These are phyloP conservation scores for Ashbya aceris DNA, from an alignment of 1,139 yeast species.

Conservation along the genomic window DNA sequence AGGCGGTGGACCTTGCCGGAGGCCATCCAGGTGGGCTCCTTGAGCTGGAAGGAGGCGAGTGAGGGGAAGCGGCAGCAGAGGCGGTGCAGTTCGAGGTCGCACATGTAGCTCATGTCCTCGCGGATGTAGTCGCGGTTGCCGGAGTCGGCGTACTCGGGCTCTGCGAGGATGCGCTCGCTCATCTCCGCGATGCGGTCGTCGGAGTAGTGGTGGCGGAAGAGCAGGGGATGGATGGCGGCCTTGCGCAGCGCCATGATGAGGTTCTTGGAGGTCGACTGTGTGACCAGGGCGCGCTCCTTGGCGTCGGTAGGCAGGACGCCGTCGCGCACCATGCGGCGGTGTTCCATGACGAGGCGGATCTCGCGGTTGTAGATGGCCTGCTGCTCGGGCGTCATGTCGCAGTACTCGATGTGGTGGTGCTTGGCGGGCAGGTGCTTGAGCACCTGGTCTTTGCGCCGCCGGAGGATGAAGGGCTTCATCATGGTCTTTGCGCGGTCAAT, in stretches of 20 bases:
- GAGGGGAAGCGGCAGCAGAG: slow-evolving; percentile 72
- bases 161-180: slow-evolving; percentile 73
- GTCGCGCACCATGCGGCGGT: slow-evolving; percentile 37
- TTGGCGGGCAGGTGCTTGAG: slow-evolving; percentile 80
- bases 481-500: slow-evolving; percentile 87
- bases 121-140: slow-evolving; percentile 68
- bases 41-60: slow-evolving; percentile 44
- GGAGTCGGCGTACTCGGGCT: slow-evolving; percentile 58
- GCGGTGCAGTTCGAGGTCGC: slow-evolving; percentile 75
- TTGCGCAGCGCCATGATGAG: slow-evolving; percentile 64
- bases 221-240: slow-evolving; percentile 65
- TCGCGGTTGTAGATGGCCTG: slow-evolving; percentile 49
- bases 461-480: slow-evolving; percentile 95
- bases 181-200: slow-evolving; percentile 49
- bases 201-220: slow-evolving; percentile 53
- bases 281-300: slow-evolving; percentile 23
- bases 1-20: slow-evolving; percentile 70
- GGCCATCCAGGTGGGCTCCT: slow-evolving; percentile 50
- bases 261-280: slow-evolving; percentile 38
- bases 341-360: slow-evolving; percentile 43
- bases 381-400: slow-evolving; percentile 57
- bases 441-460: slow-evolving; percentile 89
- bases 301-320: slow-evolving; percentile 32
- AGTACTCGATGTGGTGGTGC: slow-evolving; percentile 50
- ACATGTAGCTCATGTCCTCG: slow-evolving; percentile 96